These are phyloP conservation scores for Scutellaria minor DNA, from an alignment of 257 asterid genomes.

Conservation along the genomic window DNA sequence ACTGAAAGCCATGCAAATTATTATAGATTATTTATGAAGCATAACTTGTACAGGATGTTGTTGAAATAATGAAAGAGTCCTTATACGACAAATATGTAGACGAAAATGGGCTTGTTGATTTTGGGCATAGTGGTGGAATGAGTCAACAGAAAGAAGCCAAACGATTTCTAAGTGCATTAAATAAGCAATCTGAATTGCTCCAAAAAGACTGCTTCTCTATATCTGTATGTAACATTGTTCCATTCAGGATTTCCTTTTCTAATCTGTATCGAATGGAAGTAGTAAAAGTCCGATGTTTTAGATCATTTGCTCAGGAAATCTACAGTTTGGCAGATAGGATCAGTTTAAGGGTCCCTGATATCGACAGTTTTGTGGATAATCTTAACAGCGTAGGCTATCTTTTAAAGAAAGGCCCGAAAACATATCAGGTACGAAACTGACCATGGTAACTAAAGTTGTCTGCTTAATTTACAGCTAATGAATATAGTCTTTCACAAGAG, in stretches of 20 bases:
- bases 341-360: constrained; percentile 80
- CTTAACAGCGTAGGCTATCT: constrained; percentile 86
- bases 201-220: constrained; percentile 90
- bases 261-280: constrained; percentile 21
- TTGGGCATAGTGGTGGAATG: constrained; percentile 98
- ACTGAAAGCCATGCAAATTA: not conserved
- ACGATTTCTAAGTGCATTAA: constrained; percentile 81
- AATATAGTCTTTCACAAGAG: no score
- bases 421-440: constrained; percentile 68
- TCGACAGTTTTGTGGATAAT: constrained; percentile 82
- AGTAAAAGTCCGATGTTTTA: constrained; percentile 15
- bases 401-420: constrained; percentile 88
- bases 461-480: not conserved
- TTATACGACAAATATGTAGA: constrained; percentile 93
- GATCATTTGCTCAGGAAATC: constrained; percentile 65
- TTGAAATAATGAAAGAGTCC: constrained; percentile 97
- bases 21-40: constrained; percentile 34
- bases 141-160: constrained; percentile 98
- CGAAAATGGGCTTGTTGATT: constrained; percentile 92
- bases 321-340: constrained; percentile 87
- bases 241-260: constrained; percentile 12
- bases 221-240: constrained; percentile 57
- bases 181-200: constrained; percentile 79
- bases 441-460: constrained; percentile 20
- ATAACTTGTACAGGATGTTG: constrained; percentile 69